Evolutionary conservation across 495 filamentous ascomycete genomes (phyloP), one percentile per base, ranked within the genome.

Genomic region (Daldinia caldariorum): DNA sequence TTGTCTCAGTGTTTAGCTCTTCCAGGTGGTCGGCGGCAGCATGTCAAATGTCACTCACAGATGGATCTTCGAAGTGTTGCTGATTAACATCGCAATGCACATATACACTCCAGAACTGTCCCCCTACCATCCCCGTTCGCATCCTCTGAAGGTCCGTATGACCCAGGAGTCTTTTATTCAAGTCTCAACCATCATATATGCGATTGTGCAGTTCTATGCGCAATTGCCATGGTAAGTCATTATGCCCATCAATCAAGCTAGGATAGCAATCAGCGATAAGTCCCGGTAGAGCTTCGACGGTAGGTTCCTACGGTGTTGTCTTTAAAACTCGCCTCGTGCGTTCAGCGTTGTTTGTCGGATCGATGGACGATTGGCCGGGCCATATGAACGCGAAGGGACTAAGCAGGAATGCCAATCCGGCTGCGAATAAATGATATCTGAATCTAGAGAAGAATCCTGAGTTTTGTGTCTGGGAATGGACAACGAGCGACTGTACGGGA

Each of bases 21-120:
- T 9, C 18, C 20, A 47, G 10, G 54, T 26, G 51, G 54, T 53
- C 12, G 29, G 16, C 32, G 1, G 16, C 1, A 0, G 14, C 39
- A 16, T 39, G 22, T 31, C 20, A 18, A 18, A 31, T 29, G 5
- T n/a, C 31, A 63, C 72, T 66, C 56, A 72, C 60, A 5, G 65
- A 63, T 16, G 72, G 72, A 20, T 74, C 69, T 54, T 74, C 72
- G 16, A 74, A 66, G 39, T 73, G 41, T 26, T 69, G 38, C 18
- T 72, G 69, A 12, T 57, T 50, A 56, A 20, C 22, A 64, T 66
- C 70, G 18, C 69, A 74, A 20, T 70, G 54, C 22, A 70, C 61
- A 32, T 74, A 79, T 1, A 74, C 73, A 57, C 74, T 78, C 79
- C 80, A 82, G 57, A 82, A 83, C 54, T 79, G 77, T 1, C 79